Conservation (phyloP, 805 yeast genomes). For the Hanseniaspora hatyaiensis region DNA sequence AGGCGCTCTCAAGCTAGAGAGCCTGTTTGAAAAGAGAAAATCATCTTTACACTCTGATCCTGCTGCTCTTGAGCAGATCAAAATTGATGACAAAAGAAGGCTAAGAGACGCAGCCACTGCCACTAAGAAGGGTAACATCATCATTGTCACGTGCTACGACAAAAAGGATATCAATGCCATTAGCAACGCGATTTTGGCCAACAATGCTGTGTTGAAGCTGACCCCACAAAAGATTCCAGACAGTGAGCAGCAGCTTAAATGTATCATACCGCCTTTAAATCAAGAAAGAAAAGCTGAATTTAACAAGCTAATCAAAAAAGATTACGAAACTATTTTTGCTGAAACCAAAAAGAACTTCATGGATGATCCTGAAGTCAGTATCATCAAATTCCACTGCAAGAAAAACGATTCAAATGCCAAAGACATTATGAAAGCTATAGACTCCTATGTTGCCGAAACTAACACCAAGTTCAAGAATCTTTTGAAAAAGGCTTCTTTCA, state of each 20-base stretch:
- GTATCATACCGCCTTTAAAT: conserved; percentile 65
- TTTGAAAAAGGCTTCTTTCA: conserved; percentile 3
- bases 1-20: conserved; percentile 42
- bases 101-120: conserved; percentile 64
- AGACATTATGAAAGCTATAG: conserved; percentile 60
- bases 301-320: conserved; percentile 56
- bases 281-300: conserved; percentile 48
- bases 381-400: conserved; percentile 45
- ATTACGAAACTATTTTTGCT: conserved; percentile 42
- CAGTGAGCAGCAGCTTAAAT: conserved; percentile 60
- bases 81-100: conserved; percentile 36
- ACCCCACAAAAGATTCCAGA: conserved; percentile 68
- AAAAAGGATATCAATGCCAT: conserved; percentile 61
- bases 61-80: conserved; percentile 48
- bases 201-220: conserved; percentile 61
- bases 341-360: conserved; percentile 48
- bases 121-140: conserved; percentile 51
- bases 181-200: conserved; percentile 55
- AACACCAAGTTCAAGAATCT: conserved; percentile 44
- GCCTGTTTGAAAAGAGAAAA: conserved; percentile 56
- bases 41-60: conserved; percentile 33
- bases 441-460: conserved; percentile 49
- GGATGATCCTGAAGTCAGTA: conserved; percentile 41
- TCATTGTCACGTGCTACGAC: conserved; percentile 75
- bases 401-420: conserved; percentile 36